A percentile compares a stretch with the other conserved stretches of the same genome.
These are phyloP conservation scores for Diplodia intermedia DNA, from an alignment of 2,329 filamentous ascomycete species.

Conservation along the genomic window DNA sequence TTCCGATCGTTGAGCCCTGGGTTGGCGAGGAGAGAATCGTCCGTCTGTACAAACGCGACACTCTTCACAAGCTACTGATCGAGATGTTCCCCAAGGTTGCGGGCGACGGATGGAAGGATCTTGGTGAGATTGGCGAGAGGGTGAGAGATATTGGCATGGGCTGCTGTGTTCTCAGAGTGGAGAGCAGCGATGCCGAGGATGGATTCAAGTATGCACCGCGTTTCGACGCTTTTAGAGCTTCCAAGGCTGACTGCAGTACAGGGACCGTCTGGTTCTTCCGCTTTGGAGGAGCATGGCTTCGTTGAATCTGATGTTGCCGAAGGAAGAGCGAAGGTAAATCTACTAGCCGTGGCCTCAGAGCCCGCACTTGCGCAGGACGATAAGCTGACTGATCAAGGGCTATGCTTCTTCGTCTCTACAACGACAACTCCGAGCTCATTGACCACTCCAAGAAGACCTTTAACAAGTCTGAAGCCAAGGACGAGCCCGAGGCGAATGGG, in stretches of 20 bases:
- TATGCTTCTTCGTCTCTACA: conserved; percentile 89
- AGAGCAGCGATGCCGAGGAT: conserved; percentile 70
- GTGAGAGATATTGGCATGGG: conserved; percentile 84
- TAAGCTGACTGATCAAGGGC: conserved; percentile 56
- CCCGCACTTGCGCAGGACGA: not conserved
- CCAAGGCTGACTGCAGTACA: conserved; percentile 35
- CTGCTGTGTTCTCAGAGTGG: conserved; percentile 86
- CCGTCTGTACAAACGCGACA: conserved; percentile 76
- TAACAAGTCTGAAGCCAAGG: conserved; percentile 39
- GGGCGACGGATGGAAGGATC: conserved; percentile 73
- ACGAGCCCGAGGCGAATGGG: conserved; percentile 10
- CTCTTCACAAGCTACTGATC: conserved; percentile 79
- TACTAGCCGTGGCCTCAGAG: not conserved
- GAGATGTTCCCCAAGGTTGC: conserved; percentile 96
- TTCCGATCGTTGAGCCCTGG: conserved; percentile 90
- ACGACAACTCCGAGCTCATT: conserved; percentile 83
- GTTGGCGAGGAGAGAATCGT: conserved; percentile 80
- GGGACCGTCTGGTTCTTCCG: conserved; percentile 85
- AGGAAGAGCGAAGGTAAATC: conserved; percentile 77
- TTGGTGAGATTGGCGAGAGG: conserved; percentile 87
- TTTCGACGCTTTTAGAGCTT: conserved; percentile 20
- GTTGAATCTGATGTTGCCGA: conserved; percentile 96
- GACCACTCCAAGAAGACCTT: conserved; percentile 61
- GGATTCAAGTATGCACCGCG: conserved; percentile 58
- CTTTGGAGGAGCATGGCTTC: conserved; percentile 93